A percentile compares a stretch with the other conserved stretches of the same genome.
Conservation (phyloP, 2,329 filamentous ascomycete genomes). For the Aplosporella prunicola region DNA sequence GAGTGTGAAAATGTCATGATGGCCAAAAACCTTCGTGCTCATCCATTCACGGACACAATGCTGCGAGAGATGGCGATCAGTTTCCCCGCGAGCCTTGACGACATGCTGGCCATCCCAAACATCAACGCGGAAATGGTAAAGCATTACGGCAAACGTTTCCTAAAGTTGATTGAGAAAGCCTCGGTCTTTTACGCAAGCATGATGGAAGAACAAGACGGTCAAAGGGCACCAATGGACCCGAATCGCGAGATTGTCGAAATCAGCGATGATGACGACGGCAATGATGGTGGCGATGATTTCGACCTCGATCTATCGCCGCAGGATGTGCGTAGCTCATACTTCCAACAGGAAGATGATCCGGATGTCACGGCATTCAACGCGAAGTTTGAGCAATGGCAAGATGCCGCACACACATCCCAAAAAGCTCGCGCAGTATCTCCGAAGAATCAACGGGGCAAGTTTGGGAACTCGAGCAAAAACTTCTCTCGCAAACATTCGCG, state of each 20-base stretch:
- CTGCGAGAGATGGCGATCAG: slow-evolving; percentile 64
- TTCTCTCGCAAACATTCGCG: slow-evolving; percentile 6
- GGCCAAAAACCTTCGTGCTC: slow-evolving; percentile 45
- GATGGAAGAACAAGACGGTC: slow-evolving; percentile 27
- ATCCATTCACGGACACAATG: slow-evolving; percentile 58
- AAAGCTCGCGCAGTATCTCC: neutral
- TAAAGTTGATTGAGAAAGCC: slow-evolving; percentile 46
- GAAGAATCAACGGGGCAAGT: neutral
- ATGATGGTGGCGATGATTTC: slow-evolving; percentile 9
- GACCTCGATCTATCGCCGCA: slow-evolving; percentile 1
- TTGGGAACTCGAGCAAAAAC: slow-evolving; percentile 1
- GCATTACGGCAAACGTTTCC: slow-evolving; percentile 51
- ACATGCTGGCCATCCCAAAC: slow-evolving; percentile 54
- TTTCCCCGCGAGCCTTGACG: slow-evolving; percentile 52
- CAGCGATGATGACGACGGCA: slow-evolving; percentile 24
- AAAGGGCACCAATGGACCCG: slow-evolving; percentile 36
- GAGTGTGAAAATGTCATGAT: slow-evolving; percentile 54
- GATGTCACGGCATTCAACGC: slow-evolving; percentile 11
- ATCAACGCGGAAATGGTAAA: slow-evolving; percentile 55
- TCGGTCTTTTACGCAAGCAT: slow-evolving; percentile 27
- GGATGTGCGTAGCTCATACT: slow-evolving; percentile 7
- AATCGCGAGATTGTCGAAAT: slow-evolving; percentile 32
- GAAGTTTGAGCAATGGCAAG: slow-evolving; percentile 4
- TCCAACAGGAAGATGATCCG: slow-evolving; percentile 3
- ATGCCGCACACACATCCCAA: neutral